phyloP scores from a whole-genome alignment of 768 basidiomycete species.

The Pleurotus sapidus region DNA sequence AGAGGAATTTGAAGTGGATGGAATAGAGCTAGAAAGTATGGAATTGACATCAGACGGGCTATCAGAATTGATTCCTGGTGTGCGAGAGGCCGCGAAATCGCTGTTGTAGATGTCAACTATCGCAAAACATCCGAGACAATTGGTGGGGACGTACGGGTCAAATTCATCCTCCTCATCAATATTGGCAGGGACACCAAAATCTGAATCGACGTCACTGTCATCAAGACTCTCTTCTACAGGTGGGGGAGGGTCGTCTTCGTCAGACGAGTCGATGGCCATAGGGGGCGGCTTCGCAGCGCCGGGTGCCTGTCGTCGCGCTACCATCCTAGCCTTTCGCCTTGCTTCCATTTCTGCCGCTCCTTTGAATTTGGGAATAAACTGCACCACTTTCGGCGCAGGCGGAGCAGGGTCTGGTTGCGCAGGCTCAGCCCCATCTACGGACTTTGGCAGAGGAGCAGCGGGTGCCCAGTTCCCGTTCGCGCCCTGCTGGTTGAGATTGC shows the following conservation, averaged over 20 bases:
- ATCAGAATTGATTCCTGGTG: slow-evolving; percentile 47
- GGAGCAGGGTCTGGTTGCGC: slow-evolving; percentile 4
- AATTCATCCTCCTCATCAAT: slow-evolving; percentile 75
- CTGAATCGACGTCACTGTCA: slow-evolving; percentile 50
- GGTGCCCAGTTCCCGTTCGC: slow-evolving; percentile 28
- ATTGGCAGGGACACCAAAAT: slow-evolving; percentile 44
- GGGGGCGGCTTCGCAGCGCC: slow-evolving; percentile 28
- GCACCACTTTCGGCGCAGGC: slow-evolving; percentile 48
- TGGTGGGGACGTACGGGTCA: slow-evolving; percentile 58
- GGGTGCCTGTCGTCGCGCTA: slow-evolving; percentile 50
- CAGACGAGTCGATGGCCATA: slow-evolving; percentile 23
- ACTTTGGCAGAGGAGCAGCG: slow-evolving; percentile 11
- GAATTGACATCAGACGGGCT: slow-evolving; percentile 65
- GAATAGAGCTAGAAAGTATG: slow-evolving; percentile 49
- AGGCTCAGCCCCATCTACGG: neutral
- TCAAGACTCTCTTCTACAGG: slow-evolving; percentile 39
- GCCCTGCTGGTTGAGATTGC: slow-evolving; percentile 22
- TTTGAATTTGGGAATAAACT: slow-evolving; percentile 77
- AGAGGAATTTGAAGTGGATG: slow-evolving; percentile 57
- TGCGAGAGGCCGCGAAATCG: slow-evolving; percentile 64
- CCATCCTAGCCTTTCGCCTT: slow-evolving; percentile 62
- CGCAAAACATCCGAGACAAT: neutral
- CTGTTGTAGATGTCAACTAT: slow-evolving; percentile 29
- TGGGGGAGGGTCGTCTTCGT: slow-evolving; percentile 54
- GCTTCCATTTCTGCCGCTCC: slow-evolving; percentile 87